Evolutionary conservation across 225 moss, liverwort and hornwort species (phyloP), one percentile per base, ranked within the genome.

Genomic region (Physcomitrellopsis africana): DNA sequence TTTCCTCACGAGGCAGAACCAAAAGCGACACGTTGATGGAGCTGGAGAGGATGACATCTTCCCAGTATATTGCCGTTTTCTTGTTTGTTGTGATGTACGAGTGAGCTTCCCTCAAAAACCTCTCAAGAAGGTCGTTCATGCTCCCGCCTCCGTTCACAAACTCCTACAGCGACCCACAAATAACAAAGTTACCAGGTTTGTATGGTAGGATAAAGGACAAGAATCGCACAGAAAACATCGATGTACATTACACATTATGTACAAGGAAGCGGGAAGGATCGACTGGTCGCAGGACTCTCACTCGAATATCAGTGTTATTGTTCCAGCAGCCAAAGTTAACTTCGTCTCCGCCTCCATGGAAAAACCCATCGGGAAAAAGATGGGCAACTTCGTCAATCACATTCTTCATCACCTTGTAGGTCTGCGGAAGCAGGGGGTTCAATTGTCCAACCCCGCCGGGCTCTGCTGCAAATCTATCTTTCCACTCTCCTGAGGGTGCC

Each of bases 321-420:
- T 81, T 83, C 94, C 94, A 94, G 79, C 94, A 94, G 23, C 74
- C 84, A 27, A 87, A 81, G 37, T 81, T 86, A 19, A 94, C 75
- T 66, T 92, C 94, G 46, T 94, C 94, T 29, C 92, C 92, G 27
- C 94, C 92, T 11, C 89, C 89, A 67, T 94, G 94, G 63, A 81
- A 85, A 53, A 91, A 81, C 11, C 65, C 52, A 65, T 94, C 94
- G 1, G 83, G 13, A 44, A 94, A 94, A 64, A 92, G 67, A 51
- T 61, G 80, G 12, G 89, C 80, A 18, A 92, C 89, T 42, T 91
- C 92, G 18, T 81, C 72, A 9, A 92, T 70, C 12, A 94, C 84
- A 58, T 94, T 91, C 48, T 86, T 85, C 18, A 94, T 89, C 22
- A 92, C 92, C 43, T 91, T 72, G 81, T 82, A 94, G 7, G 92